phyloP scores from a whole-genome alignment of 116 monocot species.

The Zostera marina region DNA sequence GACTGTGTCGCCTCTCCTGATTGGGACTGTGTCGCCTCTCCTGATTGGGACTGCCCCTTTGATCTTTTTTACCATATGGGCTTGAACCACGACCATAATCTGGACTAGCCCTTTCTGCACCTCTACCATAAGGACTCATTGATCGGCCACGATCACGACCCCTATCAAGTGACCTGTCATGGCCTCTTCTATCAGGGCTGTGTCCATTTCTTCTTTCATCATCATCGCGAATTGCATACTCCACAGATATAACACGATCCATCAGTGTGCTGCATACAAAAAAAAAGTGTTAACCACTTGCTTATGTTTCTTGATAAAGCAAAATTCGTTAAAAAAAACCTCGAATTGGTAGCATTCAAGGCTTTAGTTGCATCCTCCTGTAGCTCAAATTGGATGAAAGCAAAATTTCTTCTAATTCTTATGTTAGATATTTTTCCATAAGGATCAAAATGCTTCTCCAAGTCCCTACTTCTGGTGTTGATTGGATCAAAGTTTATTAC shows the following conservation, averaged over 20 bases:
- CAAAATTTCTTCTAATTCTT: conserved; percentile 88
- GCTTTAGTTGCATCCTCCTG: conserved; percentile 91
- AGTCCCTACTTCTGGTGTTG: conserved; percentile 61
- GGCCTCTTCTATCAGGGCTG: conserved; percentile 54
- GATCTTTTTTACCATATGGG: conserved; percentile 28
- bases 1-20: conserved; percentile 38
- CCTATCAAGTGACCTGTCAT: conserved; percentile 42
- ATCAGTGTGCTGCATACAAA: conserved; percentile 46
- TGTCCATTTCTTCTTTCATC: conserved; percentile 67
- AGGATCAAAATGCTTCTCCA: conserved; percentile 93
- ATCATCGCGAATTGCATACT: conserved; percentile 81
- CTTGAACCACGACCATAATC: conserved; percentile 56
- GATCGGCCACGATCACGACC: conserved; percentile 36
- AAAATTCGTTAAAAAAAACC: conserved; percentile 15
- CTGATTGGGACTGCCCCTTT: conserved; percentile 31
- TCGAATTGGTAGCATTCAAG: conserved; percentile 78
- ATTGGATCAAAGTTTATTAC: conserved; percentile 97
- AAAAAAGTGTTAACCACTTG: not conserved
- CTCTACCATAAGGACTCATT: conserved; percentile 62
- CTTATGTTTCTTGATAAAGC: not conserved
- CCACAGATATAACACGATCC: conserved; percentile 78
- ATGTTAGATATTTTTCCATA: conserved; percentile 84
- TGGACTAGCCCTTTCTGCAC: conserved; percentile 66
- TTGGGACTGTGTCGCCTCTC: conserved; percentile 40
- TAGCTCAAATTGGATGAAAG: conserved; percentile 74